phyloP scores from a whole-genome alignment of 2,329 filamentous ascomycete species.

The Chaetomium sp. region DNA sequence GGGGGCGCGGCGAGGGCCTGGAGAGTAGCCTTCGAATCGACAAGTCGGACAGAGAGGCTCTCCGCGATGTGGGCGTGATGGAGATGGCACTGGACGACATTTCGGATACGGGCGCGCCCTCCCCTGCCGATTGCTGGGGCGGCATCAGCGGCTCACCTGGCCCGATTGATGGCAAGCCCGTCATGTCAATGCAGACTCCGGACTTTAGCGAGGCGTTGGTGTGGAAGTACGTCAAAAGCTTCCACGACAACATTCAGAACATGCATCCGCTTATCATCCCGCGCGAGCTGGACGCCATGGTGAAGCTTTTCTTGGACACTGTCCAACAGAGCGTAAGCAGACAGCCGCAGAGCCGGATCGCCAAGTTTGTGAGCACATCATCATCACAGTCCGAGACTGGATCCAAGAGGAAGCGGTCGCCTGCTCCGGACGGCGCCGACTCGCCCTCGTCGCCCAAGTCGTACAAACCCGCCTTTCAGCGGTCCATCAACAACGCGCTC shows the following conservation, averaged over 20 bases:
- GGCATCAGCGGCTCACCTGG: constrained; percentile 56
- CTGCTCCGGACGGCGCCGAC: constrained; percentile 43
- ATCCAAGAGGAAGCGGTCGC: constrained; percentile 60
- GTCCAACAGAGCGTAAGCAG: constrained; percentile 43
- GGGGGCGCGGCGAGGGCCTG: constrained; percentile 75
- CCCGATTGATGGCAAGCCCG: constrained; percentile 39
- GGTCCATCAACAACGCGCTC: constrained; percentile 77
- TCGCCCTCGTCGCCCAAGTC: constrained; percentile 42
- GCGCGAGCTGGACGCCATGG: constrained; percentile 54
- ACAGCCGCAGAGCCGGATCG: constrained; percentile 31
- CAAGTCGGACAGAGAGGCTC: constrained; percentile 44
- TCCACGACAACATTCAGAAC: constrained; percentile 63
- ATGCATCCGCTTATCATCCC: constrained; percentile 66
- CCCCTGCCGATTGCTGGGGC: constrained; percentile 61
- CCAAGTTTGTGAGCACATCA: constrained; percentile 29
- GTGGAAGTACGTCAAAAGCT: constrained; percentile 57
- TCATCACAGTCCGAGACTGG: constrained; percentile 37
- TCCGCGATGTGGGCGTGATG: constrained; percentile 41
- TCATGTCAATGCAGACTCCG: constrained; percentile 52
- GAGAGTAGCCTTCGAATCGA: constrained; percentile 54
- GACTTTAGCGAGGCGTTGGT: constrained; percentile 57
- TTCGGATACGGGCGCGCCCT: constrained; percentile 53
- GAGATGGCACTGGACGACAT: constrained; percentile 47
- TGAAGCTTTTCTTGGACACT: constrained; percentile 54
- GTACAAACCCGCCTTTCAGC: constrained; percentile 52